Evolutionary conservation across 306 rosid species (phyloP), one percentile per base, ranked within the genome.

Genomic region (Dalbergia cochinchinensis): DNA sequence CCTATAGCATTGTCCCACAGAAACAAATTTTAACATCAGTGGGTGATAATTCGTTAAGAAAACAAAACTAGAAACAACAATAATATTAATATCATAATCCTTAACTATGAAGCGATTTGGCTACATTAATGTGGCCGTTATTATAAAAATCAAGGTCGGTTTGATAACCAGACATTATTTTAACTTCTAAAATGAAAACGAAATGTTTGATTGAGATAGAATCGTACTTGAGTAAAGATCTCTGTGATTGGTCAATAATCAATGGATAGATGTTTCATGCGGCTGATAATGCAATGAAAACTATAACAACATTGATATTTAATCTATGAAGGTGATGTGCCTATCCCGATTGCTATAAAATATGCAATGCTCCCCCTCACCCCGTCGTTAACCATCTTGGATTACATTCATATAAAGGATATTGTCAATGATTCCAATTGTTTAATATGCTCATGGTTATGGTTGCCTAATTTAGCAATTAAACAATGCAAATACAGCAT

Each of bases 1-100:
- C 99, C 99, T 94, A 11, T 18, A n/a, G 31, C 31, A 26, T 26
- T 26, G 31, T 58, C 35, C 11, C 65, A 22, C 26, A 33, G 2
- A 11, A 80, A 26, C 31, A 26, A 26, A 26, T 26, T 39, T 33
- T 26, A 1, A 26, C 31, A 26, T 2, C 2, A 26, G 31, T 26
- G 31, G 31, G 31, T 26, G 3, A 80, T 2, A 14, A 7, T 19
- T 79, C 37, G 59, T 67, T 14, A 31, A 78, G 0, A 55, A 42
- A 8, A 64, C 63, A n/a, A 13, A 61, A 11, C 54, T 19, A 55
- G 0, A 51, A 15, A 51, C 31, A 26, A 26, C 31, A 26, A 26
- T 39, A 16, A 45, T n/a, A 14, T 8, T 14, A 7, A 39, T 42
- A 26, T 45, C 22, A 45, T 45, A 8, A 26, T 70, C 31, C 42